Base-by-base conservation (phyloP, 2,329 filamentous ascomycete species). In the Arthrobotrys musiformis region DNA sequence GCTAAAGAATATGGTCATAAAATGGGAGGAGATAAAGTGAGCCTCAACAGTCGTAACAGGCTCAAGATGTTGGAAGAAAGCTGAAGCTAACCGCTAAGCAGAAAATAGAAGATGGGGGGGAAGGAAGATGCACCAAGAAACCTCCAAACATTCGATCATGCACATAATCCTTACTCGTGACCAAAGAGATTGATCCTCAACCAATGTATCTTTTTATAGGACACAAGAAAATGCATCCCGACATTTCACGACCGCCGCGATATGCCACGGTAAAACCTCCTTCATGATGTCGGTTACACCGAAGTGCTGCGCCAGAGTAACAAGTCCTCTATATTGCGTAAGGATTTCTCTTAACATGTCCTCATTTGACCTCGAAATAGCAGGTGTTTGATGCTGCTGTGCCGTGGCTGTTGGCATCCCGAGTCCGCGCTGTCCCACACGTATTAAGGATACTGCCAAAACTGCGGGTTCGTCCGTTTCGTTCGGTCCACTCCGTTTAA, bases 241-340 rank as follows among this genome's bases (percentile, higher is more conserved):
- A 1, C 88, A 91, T 83, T 90, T 91, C 83, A 91, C 87, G 1
- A 90, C 91, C 17, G 88, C 90, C 11, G 89, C 90, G 75, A 94
- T 85, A 85, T 94, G 92, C 91, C 92, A 93, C 17, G 92, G 92
- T 80, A 91, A 85, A n/a, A 89, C 86, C 81, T 90, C 89, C 58
- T 84, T 86, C 66, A 89, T 85, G 76, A 86, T 83, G 80, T 89
- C 87, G 81, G 89, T 85, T 81, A 90, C 85, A 0, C 89, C 91
- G 76, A 90, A 88, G 22, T 90, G 88, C 79, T 89, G 87, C 1
- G 91, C 91, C 80, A 95, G 82, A 17, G 91, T 88, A 0, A 89
- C 90, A 78, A 95, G 82, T 0, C 88, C 89, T 48, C 92, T 85
- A 81, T 91, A 94, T 82, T 90, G 88, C 30, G 85, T 86, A 70